Percentiles rank a stretch among this genome's conserved stretches.
Evolutionary conservation across 164 flowering plant genomes (phyloP).

Genomic region (Piper longum): DNA sequence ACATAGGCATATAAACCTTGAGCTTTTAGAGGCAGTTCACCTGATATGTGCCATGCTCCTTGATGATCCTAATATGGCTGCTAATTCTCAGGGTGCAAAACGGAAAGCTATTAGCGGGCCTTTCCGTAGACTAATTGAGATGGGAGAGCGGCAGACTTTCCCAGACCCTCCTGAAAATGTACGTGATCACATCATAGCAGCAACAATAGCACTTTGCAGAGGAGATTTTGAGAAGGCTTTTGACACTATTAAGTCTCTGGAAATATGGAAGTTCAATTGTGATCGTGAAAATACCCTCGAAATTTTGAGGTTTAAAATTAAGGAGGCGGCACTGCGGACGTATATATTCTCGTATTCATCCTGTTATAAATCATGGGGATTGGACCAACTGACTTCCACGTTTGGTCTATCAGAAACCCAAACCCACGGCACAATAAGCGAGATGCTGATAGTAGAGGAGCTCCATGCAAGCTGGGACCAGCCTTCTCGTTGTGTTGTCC

Average conservation of each 20-base stretch:
- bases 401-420: conserved; percentile 61
- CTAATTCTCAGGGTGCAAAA: conserved; percentile 54
- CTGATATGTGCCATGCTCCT: conserved; percentile 77
- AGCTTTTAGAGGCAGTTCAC: not conserved
- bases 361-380: conserved; percentile 54
- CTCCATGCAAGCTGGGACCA: conserved; percentile 95
- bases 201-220: conserved; percentile 60
- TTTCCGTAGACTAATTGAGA: conserved; percentile 69
- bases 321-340: conserved; percentile 86
- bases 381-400: conserved; percentile 64
- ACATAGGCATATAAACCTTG: conserved; percentile 98
- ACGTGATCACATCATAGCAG: conserved; percentile 85
- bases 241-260: conserved; percentile 41
- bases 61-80: conserved; percentile 95
- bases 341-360: conserved; percentile 64
- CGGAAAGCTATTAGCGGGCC: conserved; percentile 80
- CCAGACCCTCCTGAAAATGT: conserved; percentile 93
- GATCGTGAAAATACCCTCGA: conserved; percentile 49
- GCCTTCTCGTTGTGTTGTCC: conserved; percentile 53
- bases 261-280: conserved; percentile 66
- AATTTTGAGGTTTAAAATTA: conserved; percentile 66
- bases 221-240: no score
- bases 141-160: conserved; percentile 74
- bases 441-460: conserved; percentile 89
- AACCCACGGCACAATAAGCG: conserved; percentile 55